Evolutionary conservation across 1,284 basidiomycete genomes (phyloP).

Genomic region (Cutaneotrichosporon dermatis): DNA sequence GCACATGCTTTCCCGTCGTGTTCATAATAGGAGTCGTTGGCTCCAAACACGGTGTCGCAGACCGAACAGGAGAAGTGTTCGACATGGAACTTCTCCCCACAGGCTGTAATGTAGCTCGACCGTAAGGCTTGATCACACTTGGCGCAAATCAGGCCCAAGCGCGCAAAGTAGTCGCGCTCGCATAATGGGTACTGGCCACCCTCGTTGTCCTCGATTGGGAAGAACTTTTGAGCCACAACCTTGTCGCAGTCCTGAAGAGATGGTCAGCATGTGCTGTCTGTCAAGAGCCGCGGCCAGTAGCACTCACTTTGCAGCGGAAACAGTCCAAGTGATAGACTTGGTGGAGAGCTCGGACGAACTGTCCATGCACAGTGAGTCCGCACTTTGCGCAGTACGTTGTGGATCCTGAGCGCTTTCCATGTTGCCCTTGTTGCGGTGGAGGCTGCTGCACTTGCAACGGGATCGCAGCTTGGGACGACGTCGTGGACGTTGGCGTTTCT

Average conservation of each 20-base stretch:
- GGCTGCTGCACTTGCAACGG: constrained; percentile 1
- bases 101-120: constrained; percentile 98
- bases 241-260: constrained; percentile 79
- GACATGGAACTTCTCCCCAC: constrained; percentile 98
- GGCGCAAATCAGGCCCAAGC: constrained; percentile 92
- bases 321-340: constrained; percentile 94
- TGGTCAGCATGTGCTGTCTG: not conserved
- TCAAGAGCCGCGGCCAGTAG: not conserved
- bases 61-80: constrained; percentile 99
- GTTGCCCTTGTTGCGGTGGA: not conserved
- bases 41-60: constrained; percentile 92
- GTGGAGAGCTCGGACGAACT: constrained; percentile 91
- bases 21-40: constrained; percentile 98
- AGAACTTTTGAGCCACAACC: constrained; percentile 97
- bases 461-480: constrained; percentile 8
- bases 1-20: constrained; percentile 84
- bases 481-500: constrained; percentile 16
- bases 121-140: constrained; percentile 91
- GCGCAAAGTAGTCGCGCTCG: constrained; percentile 94
- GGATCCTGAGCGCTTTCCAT: constrained; percentile 17
- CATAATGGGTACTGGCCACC: constrained; percentile 85
- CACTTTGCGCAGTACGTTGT: constrained; percentile 46
- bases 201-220: constrained; percentile 76
- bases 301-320: constrained; percentile 87
- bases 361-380: constrained; percentile 56